phyloP scores from a whole-genome alignment of 306 rosid genomes.

The Dryas drummondii region DNA sequence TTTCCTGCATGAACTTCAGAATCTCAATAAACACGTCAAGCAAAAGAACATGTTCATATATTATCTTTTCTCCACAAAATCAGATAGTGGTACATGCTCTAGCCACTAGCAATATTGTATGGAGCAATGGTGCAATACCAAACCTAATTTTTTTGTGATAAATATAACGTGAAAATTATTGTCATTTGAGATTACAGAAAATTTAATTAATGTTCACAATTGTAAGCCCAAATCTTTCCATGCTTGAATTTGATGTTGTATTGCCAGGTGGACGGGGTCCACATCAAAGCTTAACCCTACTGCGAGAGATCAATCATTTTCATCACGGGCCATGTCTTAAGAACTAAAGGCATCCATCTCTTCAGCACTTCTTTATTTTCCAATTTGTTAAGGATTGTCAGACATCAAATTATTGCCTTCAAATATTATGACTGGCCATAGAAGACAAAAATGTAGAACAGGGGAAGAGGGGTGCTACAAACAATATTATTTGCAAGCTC shows the following conservation, averaged over 20 bases:
- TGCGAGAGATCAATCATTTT: background rate
- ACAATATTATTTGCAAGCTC: slow-evolving; percentile 5
- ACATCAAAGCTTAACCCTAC: background rate
- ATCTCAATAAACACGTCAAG: slow-evolving; percentile 8
- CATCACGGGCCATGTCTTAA: background rate
- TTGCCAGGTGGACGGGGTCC: background rate
- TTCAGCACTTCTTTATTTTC: too few species aligned
- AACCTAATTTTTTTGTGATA: too few species aligned
- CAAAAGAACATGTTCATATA: background rate
- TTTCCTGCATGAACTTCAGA: slow-evolving; percentile 27
- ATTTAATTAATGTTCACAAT: too few species aligned
- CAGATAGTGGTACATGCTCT: background rate
- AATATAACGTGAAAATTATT: background rate
- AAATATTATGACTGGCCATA: background rate
- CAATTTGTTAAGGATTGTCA: background rate
- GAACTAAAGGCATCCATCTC: background rate
- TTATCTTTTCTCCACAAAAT: background rate
- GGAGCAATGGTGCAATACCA: too few species aligned
- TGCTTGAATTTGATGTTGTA: background rate
- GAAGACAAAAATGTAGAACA: too few species aligned
- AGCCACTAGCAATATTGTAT: too few species aligned
- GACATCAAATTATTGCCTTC: background rate
- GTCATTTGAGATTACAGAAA: too few species aligned
- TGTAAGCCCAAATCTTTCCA: background rate
- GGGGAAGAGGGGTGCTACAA: background rate